phyloP scores from a whole-genome alignment of 306 rosid genomes.

The Phaseolus lunatus region DNA sequence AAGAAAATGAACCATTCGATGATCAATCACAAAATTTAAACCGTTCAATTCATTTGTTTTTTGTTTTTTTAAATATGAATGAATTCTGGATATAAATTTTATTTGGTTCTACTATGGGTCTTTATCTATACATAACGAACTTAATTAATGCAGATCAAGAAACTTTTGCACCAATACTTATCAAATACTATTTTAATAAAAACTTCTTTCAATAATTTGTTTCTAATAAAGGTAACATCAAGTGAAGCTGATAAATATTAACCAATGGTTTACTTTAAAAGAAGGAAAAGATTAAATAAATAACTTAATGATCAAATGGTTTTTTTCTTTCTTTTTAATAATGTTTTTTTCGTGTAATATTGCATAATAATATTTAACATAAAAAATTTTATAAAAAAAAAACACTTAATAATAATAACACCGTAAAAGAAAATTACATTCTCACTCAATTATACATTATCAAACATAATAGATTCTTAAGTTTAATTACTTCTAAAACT shows the following conservation, averaged over 20 bases:
- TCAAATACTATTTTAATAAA: not conserved
- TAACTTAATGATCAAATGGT: too few relatives aligned
- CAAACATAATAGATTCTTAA: too few relatives aligned
- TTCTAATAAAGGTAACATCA: not conserved
- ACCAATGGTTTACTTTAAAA: not conserved
- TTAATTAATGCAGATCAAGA: not conserved
- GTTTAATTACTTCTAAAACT: too few relatives aligned
- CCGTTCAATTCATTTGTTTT: not conserved
- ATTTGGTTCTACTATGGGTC: too few relatives aligned
- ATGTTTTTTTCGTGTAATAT: too few relatives aligned
- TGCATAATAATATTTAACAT: too few relatives aligned
- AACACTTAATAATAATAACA: too few relatives aligned
- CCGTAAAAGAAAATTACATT: too few relatives aligned
- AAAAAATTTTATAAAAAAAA: too few relatives aligned
- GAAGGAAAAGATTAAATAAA: not conserved
- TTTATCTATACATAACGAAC: too few relatives aligned
- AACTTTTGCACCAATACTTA: not conserved
- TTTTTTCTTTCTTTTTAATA: too few relatives aligned
- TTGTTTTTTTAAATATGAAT: not conserved
- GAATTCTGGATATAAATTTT: not conserved
- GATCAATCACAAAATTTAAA: not conserved
- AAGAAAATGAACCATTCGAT: not conserved
- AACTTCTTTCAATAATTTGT: constrained; percentile 1
- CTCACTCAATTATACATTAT: too few relatives aligned
- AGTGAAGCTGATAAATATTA: not conserved